Evolutionary conservation across 2,329 filamentous ascomycete species (phyloP).

Genomic region (Clonostachys rhizophaga): DNA sequence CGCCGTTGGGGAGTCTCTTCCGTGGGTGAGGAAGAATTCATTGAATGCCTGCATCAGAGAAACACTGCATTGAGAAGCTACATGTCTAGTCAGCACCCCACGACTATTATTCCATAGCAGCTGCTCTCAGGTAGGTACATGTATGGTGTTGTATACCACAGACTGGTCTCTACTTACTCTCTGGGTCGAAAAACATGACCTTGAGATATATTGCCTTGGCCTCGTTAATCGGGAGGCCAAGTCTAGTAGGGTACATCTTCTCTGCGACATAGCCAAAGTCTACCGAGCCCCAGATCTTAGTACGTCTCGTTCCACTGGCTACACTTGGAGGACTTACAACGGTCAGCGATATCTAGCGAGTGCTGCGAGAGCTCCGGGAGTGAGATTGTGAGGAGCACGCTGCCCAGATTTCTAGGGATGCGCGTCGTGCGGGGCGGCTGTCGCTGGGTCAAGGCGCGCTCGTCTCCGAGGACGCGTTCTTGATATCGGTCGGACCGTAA

Average conservation of each 20-base stretch:
- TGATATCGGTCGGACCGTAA: not conserved
- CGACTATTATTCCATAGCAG: not conserved
- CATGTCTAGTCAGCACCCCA: slow-evolving; percentile 5
- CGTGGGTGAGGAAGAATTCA: slow-evolving; percentile 6
- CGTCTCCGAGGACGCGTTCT: not conserved
- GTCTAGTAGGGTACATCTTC: slow-evolving; percentile 4
- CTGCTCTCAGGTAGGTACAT: not conserved
- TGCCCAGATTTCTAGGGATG: not conserved
- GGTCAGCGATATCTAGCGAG: slow-evolving; percentile 4
- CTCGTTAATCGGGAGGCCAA: slow-evolving; percentile 5
- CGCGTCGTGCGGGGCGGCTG: not conserved
- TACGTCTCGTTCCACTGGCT: too few relatives aligned
- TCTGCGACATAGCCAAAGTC: slow-evolving; percentile 2
- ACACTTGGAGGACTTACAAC: not conserved
- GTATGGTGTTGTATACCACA: too few relatives aligned
- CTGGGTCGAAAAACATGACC: slow-evolving; percentile 5
- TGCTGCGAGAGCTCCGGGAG: not conserved
- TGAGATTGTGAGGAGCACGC: slow-evolving; percentile 3
- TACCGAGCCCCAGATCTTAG: not conserved
- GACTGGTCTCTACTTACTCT: slow-evolving; percentile 2
- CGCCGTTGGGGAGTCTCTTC: slow-evolving; percentile 9
- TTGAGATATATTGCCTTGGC: slow-evolving; percentile 8
- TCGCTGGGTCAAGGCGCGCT: not conserved
- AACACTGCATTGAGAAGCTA: not conserved
- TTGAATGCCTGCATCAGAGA: slow-evolving; percentile 13